phyloP scores from a whole-genome alignment of 805 yeast genomes.

The Komagataella kurtzmanii region DNA sequence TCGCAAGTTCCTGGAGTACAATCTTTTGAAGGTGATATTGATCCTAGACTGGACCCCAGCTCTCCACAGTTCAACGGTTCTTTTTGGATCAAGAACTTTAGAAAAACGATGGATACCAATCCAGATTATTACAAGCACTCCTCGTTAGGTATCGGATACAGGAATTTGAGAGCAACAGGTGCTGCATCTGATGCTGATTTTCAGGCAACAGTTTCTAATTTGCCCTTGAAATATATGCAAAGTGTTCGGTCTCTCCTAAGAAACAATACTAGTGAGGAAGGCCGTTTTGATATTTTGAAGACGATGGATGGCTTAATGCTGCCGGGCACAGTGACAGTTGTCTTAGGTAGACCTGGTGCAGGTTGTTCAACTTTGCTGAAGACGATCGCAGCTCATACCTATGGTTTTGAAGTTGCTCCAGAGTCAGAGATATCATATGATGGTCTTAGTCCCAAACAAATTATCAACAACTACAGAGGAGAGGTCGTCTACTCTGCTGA shows the following conservation, averaged over 20 bases:
- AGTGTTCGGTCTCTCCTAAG: conserved; percentile 11
- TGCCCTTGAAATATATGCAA: conserved; percentile 20
- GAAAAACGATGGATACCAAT: conserved; percentile 36
- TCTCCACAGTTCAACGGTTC: conserved; percentile 45
- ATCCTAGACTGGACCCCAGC: conserved; percentile 42
- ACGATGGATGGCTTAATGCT: conserved; percentile 51
- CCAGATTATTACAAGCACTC: conserved; percentile 53
- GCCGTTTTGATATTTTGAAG: conserved; percentile 39
- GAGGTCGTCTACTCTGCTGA: conserved; percentile 64
- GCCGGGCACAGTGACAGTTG: conserved; percentile 58
- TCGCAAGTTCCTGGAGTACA: conserved; percentile 35
- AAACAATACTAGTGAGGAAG: conserved; percentile 12
- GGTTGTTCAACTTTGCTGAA: conserved; percentile 61
- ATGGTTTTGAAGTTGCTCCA: conserved; percentile 38
- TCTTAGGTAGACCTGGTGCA: conserved; percentile 75
- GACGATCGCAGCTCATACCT: conserved; percentile 43
- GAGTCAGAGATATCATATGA: conserved; percentile 36
- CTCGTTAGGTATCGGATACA: conserved; percentile 45
- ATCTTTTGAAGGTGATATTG: conserved; percentile 19
- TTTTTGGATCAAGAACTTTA: conserved; percentile 55
- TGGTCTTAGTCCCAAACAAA: conserved; percentile 39
- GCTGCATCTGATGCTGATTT: conserved; percentile 56
- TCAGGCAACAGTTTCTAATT: conserved; percentile 43
- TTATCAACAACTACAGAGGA: conserved; percentile 42
- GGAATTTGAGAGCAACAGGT: conserved; percentile 47